Base-by-base conservation (phyloP, 768 basidiomycete genomes). In the Rhodotorula kratochvilovae region DNA sequence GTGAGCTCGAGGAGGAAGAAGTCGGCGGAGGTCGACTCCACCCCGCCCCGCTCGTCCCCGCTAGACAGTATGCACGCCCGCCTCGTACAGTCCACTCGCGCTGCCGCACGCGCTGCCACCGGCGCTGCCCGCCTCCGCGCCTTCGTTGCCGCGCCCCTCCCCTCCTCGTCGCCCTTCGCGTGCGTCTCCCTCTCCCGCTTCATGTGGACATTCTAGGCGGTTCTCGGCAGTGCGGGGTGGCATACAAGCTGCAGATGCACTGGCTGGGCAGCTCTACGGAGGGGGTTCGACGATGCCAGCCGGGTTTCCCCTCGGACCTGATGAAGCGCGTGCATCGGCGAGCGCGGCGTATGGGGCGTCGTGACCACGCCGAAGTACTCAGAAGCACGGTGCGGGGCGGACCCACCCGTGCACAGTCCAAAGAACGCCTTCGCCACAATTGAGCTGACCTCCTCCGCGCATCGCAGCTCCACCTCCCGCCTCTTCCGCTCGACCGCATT, bases 31-130 rank as follows among this genome's bases (percentile, higher is more conserved):
- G 5, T 16, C n/a, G 13, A 29, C 3, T 39, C 51, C 25, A 5
- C 16, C 12, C 13, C 51, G 3, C 15, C 31, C 23, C 23, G 39
- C 42, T 31, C 61, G 33, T 2, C 7, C n/a, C 19, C 56, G 19
- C 7, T 21, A 25, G 16, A n/a, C 16, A 27, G 39, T 0, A 71
- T 72, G 71, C 71, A 72, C 71, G 58, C 71, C 46, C 42, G 71
- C 16, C 8, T 72, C 3, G 29, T 48, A 23, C 23, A 17, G 19
- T 42, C 71, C 0, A 25, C 71, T 10, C 58, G 67, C n/a, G 17
- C 58, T 6, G 71, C 67, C 1, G 55, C 59, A 33, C 71, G 71
- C 67, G 6, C 13, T 33, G n/a, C 11, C 8, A 39, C 45, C 39
- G 17, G 23, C 35, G 31, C 33, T 27, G 59, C 63, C 60, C 33